Evolutionary conservation across 1,284 basidiomycete genomes (phyloP).

Genomic region (Malassezia caprae): DNA sequence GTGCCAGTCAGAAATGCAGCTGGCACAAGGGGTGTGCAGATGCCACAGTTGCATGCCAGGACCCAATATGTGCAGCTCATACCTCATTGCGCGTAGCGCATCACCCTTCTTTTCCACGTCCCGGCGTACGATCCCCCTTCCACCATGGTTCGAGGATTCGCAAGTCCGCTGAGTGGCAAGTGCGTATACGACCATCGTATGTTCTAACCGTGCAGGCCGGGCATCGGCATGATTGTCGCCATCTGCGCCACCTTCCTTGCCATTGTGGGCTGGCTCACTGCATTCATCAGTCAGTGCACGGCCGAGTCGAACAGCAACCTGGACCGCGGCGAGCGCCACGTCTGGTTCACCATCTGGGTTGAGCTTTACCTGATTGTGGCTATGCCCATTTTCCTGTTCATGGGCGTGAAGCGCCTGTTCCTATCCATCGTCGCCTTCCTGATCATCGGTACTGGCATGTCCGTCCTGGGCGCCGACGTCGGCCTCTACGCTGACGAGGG

Average conservation of each 20-base stretch:
- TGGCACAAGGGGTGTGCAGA: background rate
- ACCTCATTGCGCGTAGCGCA: background rate
- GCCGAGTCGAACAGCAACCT: conserved; percentile 31
- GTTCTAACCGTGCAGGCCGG: background rate
- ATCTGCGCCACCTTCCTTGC: conserved; percentile 54
- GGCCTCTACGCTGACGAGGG: conserved; percentile 30
- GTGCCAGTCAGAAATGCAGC: background rate
- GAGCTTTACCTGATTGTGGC: conserved; percentile 8
- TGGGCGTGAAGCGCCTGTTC: background rate
- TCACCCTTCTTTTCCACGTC: background rate
- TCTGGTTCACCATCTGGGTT: conserved; percentile 73
- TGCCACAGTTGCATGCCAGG: background rate
- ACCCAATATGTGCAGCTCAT: background rate
- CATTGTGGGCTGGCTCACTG: conserved; percentile 79
- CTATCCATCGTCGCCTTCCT: conserved; percentile 54
- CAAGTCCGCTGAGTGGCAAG: background rate
- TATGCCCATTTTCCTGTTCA: background rate
- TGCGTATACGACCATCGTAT: background rate
- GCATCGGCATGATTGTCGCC: background rate
- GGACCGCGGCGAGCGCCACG: conserved; percentile 55
- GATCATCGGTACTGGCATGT: conserved; percentile 66
- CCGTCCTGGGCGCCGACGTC: conserved; percentile 64
- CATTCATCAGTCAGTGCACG: conserved; percentile 63
- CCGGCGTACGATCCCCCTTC: background rate
- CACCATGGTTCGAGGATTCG: background rate